A percentile compares a stretch with the other conserved stretches of the same genome.
phyloP scores from a whole-genome alignment of 495 filamentous ascomycete genomes.

The Penicillium antarcticum region DNA sequence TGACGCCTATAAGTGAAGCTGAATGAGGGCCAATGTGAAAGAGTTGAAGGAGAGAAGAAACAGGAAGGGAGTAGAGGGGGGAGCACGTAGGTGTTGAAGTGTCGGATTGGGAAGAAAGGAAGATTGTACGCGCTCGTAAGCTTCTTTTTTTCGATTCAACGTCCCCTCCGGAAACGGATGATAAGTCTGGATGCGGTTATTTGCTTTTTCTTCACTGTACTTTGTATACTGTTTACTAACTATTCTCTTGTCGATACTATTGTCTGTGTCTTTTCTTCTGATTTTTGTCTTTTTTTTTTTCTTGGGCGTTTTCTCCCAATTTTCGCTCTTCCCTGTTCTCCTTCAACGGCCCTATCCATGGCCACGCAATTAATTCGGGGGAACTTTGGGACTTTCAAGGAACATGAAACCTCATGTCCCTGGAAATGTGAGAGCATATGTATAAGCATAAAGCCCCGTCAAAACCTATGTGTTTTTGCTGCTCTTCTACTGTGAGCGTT shows the following conservation, averaged over 20 bases:
- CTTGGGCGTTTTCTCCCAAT: slow-evolving; percentile 2
- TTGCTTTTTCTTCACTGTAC: too few species aligned
- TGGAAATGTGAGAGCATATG: too few species aligned
- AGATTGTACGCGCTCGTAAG: slow-evolving; percentile 5
- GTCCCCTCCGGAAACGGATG: too few species aligned
- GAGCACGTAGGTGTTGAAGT: too few species aligned
- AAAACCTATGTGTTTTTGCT: too few species aligned
- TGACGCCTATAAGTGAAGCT: slow-evolving; percentile 23
- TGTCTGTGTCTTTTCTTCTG: slow-evolving; percentile 18
- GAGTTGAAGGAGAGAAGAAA: slow-evolving; percentile 16
- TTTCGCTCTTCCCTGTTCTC: not conserved
- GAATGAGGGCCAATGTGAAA: slow-evolving; percentile 16
- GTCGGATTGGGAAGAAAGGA: slow-evolving; percentile 7
- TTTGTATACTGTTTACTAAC: too few species aligned
- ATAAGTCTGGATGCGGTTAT: too few species aligned
- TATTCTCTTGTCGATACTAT: too few species aligned
- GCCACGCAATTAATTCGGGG: not conserved
- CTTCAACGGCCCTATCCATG: too few species aligned
- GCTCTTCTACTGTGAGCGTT: not conserved
- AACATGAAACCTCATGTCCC: slow-evolving; percentile 26
- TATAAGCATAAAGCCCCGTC: too few species aligned
- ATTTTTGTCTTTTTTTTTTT: slow-evolving; percentile 6
- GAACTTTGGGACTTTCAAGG: slow-evolving; percentile 19
- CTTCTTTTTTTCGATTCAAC: not conserved
- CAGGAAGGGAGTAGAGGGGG: slow-evolving; percentile 24